A percentile compares a stretch with the other conserved stretches of the same genome.
These are phyloP conservation scores for Silene uniflora DNA, from an alignment of 148 eudicot genomes.

Conservation along the genomic window DNA sequence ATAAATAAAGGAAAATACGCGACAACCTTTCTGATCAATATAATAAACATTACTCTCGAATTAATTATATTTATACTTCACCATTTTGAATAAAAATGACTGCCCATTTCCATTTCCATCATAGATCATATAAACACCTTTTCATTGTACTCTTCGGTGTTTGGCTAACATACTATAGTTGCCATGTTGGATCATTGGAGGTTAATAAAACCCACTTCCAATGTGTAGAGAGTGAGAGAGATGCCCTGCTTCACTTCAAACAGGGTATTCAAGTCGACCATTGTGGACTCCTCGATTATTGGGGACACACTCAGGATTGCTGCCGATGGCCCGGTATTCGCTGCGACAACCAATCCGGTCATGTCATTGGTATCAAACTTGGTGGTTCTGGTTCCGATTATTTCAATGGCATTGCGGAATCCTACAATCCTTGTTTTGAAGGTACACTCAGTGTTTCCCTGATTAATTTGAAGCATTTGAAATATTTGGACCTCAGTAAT, in stretches of 20 bases:
- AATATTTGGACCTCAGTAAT: conserved; percentile 18
- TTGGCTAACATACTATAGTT: neutral
- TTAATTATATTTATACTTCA: too few relatives aligned
- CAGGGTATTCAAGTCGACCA: neutral
- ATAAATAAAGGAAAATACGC: too few relatives aligned
- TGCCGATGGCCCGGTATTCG: conserved; percentile 19
- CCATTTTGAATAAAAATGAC: too few relatives aligned
- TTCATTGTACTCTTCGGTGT: neutral
- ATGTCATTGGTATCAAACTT: conserved; percentile 13
- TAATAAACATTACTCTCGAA: too few relatives aligned
- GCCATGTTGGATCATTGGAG: neutral
- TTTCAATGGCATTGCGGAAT: too few relatives aligned
- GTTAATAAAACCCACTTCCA: neutral
- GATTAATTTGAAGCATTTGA: conserved; percentile 11
- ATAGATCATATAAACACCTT: neutral
- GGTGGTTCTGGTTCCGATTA: neutral
- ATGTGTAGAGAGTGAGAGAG: conserved; percentile 7
- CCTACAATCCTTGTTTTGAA: neutral
- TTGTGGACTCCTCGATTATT: conserved; percentile 14
- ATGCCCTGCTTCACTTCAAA: conserved; percentile 14
- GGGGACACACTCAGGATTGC: conserved; percentile 10
- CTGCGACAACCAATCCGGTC: conserved; percentile 19
- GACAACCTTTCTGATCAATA: too few relatives aligned
- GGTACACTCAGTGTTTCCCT: conserved; percentile 8
- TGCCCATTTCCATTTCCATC: too few relatives aligned